Percentiles rank a stretch among this genome's conserved stretches.
Conservation (phyloP, 768 basidiomycete genomes). For the Podaxis rugospora region DNA sequence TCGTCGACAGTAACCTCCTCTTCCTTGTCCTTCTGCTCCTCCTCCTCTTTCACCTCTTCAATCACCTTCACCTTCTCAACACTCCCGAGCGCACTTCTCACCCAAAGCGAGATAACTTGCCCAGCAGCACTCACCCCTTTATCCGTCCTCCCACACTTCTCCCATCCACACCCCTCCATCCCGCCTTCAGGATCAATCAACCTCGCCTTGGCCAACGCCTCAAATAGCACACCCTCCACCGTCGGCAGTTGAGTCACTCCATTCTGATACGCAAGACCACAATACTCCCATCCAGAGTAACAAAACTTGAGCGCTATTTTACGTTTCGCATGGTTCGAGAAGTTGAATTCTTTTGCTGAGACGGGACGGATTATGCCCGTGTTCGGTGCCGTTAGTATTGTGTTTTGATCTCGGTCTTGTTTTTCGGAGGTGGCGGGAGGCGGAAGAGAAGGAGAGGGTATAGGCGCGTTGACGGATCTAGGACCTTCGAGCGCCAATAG, state of each 20-base stretch:
- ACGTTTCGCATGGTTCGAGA: conserved; percentile 64
- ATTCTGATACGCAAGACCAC: conserved; percentile 82
- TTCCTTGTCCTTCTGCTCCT: conserved; percentile 1
- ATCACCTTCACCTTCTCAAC: conserved; percentile 15
- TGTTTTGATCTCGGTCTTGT: neutral
- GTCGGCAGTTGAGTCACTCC: conserved; percentile 75
- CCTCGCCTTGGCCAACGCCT: conserved; percentile 70
- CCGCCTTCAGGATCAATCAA: conserved; percentile 74
- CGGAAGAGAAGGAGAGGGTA: neutral
- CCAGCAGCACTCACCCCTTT: conserved; percentile 91
- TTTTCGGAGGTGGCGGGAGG: neutral
- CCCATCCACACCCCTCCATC: conserved; percentile 85
- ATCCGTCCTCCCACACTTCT: conserved; percentile 92
- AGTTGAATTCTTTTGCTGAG: conserved; percentile 44
- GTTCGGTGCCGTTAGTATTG: neutral
- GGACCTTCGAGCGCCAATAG: conserved; percentile 52
- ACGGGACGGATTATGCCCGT: neutral
- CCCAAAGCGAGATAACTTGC: conserved; percentile 90
- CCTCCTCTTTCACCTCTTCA: conserved; percentile 10
- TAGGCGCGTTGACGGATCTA: conserved; percentile 12
- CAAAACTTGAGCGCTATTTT: conserved; percentile 94
- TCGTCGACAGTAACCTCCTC: neutral
- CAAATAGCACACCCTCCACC: conserved; percentile 84
- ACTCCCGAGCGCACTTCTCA: conserved; percentile 61
- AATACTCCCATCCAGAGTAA: conserved; percentile 91